Evolutionary conservation across 352 stramenopile genomes (phyloP), one percentile per base, ranked within the genome.

Genomic region (Globisporangium echinulatum): DNA sequence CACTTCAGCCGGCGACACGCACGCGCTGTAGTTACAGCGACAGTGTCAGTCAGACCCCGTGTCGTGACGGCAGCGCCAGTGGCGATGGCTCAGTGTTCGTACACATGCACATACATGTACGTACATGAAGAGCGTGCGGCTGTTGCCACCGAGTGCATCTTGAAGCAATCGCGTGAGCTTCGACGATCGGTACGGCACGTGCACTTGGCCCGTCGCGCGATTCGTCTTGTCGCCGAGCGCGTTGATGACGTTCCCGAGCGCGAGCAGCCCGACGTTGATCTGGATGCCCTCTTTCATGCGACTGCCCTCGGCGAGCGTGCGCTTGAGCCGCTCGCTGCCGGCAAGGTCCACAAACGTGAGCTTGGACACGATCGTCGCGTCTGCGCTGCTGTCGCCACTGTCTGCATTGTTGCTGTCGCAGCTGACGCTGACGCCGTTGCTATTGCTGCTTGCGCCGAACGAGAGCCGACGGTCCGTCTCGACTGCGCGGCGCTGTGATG

Each of bases 201-300:
- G 79, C 7, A 67, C 60, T n/a, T 85, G 75, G 17, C 69, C 65
- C 25, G 72, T 72, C 42, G 70, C 62, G 1, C 70, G 75, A 48
- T 61, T 69, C 47, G 79, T 71, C 39, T 93, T 86, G 49, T 92
- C 86, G 10, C 84, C 84, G 5, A 96, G 73, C 3, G 86, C 86
- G 43, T 92, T 96, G 43, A 96, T 96, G 10, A 96, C 86, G 52
- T 96, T 96, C 25, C 86, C 86, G 0, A 96, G 67, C 15, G 86
- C 86, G 5, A 96, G 70, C 5, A 96, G 56, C 8, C 86, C 86
- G 4, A 94, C 81, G 39, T 95, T 95, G 55, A 95, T 95, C 62
- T 95, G 84, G 51, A 96, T 96, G 0, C 86, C 86, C 61, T 96
- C 86, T 62, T 94, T 96, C 86, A 96, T 96, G 1, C 86, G 72